Conservation (phyloP, 495 filamentous ascomycete genomes). For the Talaromyces trachyspermus region DNA sequence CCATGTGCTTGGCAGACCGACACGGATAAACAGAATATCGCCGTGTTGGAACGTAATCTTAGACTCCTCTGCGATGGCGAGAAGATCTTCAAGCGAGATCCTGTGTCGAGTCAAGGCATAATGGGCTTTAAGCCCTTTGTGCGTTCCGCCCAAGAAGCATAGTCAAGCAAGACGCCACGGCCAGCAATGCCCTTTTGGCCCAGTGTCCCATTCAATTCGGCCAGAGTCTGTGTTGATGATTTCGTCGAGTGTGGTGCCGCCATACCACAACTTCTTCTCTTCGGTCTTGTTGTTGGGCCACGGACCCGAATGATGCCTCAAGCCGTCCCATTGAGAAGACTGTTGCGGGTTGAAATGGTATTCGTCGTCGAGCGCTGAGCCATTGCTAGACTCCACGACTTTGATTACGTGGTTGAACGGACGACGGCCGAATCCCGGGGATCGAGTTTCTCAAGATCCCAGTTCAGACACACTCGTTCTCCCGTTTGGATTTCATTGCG, state of each 20-base stretch:
- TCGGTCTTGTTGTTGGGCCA: slow-evolving; percentile 27
- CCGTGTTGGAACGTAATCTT: slow-evolving; percentile 50
- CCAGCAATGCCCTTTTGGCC: slow-evolving; percentile 48
- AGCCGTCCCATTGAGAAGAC: slow-evolving; percentile 71
- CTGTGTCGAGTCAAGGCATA: slow-evolving; percentile 49
- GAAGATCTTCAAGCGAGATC: slow-evolving; percentile 49
- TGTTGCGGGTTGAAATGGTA: slow-evolving; percentile 71
- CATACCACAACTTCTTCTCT: slow-evolving; percentile 42
- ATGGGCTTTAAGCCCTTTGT: slow-evolving; percentile 39
- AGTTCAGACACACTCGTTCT: slow-evolving; percentile 43
- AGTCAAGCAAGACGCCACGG: slow-evolving; percentile 50
- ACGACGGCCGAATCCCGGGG: slow-evolving; percentile 48
- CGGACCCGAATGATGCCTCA: slow-evolving; percentile 50
- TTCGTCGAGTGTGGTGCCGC: slow-evolving; percentile 43
- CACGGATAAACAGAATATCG: slow-evolving; percentile 71
- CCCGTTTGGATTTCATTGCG: slow-evolving; percentile 41
- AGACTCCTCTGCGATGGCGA: slow-evolving; percentile 44
- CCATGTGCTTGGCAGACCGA: slow-evolving; percentile 49
- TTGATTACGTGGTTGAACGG: slow-evolving; percentile 52
- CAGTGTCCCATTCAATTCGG: slow-evolving; percentile 42
- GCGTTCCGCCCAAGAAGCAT: slow-evolving; percentile 39
- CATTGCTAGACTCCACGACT: slow-evolving; percentile 27
- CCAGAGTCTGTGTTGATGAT: slow-evolving; percentile 45
- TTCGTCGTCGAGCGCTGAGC: slow-evolving; percentile 56
- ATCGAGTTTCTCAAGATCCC: slow-evolving; percentile 43